Evolutionary conservation across 345 rosid genomes (phyloP).

Genomic region (Eucalyptus curtisii): DNA sequence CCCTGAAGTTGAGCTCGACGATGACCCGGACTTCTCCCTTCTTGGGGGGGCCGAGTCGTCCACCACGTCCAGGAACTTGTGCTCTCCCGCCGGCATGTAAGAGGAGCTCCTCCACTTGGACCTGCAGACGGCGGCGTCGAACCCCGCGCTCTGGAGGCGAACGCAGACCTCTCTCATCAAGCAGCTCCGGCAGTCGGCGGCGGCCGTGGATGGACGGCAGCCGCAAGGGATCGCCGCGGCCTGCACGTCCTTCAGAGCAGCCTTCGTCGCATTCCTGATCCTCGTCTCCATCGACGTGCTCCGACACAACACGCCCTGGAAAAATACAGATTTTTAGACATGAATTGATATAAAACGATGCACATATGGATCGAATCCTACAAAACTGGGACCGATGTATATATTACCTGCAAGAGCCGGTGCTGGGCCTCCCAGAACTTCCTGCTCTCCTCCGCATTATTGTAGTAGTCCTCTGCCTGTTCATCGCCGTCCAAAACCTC

Average conservation of each 20-base stretch:
- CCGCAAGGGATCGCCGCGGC: constrained; percentile 16
- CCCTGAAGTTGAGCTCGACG: constrained; percentile 60
- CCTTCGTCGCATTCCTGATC: constrained; percentile 50
- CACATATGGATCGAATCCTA: neutral
- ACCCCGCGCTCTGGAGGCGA: constrained; percentile 45
- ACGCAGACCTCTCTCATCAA: constrained; percentile 33
- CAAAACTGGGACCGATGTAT: neutral
- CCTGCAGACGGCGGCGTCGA: constrained; percentile 42
- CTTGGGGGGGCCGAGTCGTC: constrained; percentile 28
- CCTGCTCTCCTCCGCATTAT: constrained; percentile 29
- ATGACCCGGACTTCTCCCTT: constrained; percentile 39
- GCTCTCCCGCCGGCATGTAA: constrained; percentile 52
- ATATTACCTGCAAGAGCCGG: constrained; percentile 49
- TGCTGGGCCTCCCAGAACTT: constrained; percentile 62
- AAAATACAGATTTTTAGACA: neutral
- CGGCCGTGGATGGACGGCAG: constrained; percentile 26
- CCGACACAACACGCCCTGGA: constrained; percentile 50
- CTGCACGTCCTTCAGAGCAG: constrained; percentile 28
- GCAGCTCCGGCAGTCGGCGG: constrained; percentile 49
- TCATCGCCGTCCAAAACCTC: neutral
- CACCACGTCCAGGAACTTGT: constrained; percentile 53
- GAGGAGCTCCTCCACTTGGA: constrained; percentile 69
- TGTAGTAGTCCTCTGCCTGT: constrained; percentile 1
- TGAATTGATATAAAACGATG: neutral
- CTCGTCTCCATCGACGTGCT: constrained; percentile 46